phyloP scores from a whole-genome alignment of 2,329 filamentous ascomycete species.

The Arthroderma uncinatum region DNA sequence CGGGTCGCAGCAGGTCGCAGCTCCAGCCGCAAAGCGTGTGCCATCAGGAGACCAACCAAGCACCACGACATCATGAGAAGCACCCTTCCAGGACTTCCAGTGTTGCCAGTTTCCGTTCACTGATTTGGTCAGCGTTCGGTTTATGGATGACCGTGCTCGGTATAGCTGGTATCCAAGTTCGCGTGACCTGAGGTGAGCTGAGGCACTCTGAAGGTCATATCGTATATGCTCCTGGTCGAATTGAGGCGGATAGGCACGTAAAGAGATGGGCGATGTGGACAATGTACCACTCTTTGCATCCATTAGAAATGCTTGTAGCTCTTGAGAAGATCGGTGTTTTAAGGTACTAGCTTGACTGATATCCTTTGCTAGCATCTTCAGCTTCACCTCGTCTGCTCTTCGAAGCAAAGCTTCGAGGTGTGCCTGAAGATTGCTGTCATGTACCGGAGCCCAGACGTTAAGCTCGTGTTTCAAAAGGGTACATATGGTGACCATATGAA shows the following conservation, averaged over 20 bases:
- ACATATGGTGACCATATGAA: background rate
- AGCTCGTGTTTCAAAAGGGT: background rate
- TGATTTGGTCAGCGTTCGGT: conserved; percentile 22
- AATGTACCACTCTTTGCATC: conserved; percentile 18
- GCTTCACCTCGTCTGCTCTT: background rate
- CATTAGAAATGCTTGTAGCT: conserved; percentile 18
- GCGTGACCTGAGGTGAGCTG: conserved; percentile 22
- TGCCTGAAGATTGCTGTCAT: background rate
- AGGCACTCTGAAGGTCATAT: conserved; percentile 2
- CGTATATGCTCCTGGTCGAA: background rate
- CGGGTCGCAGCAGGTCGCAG: conserved; percentile 44
- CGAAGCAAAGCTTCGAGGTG: background rate
- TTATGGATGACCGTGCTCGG: conserved; percentile 13
- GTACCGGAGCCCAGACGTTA: background rate
- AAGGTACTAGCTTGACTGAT: conserved; percentile 5
- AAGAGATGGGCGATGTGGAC: conserved; percentile 13
- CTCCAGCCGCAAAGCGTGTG: conserved; percentile 45
- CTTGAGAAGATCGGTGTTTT: conserved; percentile 13
- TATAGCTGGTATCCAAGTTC: conserved; percentile 21
- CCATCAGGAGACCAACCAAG: conserved; percentile 48
- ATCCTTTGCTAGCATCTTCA: background rate
- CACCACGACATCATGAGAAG: conserved; percentile 47
- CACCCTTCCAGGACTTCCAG: conserved; percentile 43
- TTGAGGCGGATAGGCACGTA: conserved; percentile 7
- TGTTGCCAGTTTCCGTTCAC: conserved; percentile 26